A percentile compares a stretch with the other conserved stretches of the same genome.
Evolutionary conservation across 345 rosid genomes (phyloP).

Genomic region (Eucalyptus pumila): DNA sequence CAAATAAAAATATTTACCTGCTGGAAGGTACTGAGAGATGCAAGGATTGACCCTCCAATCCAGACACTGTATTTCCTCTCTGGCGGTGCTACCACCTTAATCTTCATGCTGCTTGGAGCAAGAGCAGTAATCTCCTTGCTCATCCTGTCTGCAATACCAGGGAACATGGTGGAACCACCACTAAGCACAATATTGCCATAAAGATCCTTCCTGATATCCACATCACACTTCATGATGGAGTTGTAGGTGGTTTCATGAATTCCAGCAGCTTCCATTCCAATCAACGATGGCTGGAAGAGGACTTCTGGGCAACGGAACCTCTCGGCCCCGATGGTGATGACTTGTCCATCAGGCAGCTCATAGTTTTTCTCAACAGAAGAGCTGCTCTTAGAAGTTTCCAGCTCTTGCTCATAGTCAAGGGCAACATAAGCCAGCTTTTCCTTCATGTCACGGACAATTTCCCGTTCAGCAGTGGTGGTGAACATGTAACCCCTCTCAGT

Average conservation of each 20-base stretch:
- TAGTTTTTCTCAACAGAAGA: slow-evolving; percentile 47
- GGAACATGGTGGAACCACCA: slow-evolving; percentile 54
- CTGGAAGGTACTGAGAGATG: slow-evolving; percentile 3
- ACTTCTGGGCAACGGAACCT: slow-evolving; percentile 61
- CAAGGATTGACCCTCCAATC: slow-evolving; percentile 34
- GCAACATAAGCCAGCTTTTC: slow-evolving; percentile 53
- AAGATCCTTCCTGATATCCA: slow-evolving; percentile 51
- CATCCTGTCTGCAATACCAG: slow-evolving; percentile 45
- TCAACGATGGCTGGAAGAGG: slow-evolving; percentile 51
- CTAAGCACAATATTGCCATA: slow-evolving; percentile 48
- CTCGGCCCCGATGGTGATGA: slow-evolving; percentile 57
- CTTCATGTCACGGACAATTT: slow-evolving; percentile 83
- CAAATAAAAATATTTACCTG: background rate
- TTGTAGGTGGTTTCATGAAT: slow-evolving; percentile 55
- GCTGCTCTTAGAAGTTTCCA: slow-evolving; percentile 45
- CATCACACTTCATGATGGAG: slow-evolving; percentile 56
- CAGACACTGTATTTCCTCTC: slow-evolving; percentile 58
- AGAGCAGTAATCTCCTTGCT: slow-evolving; percentile 51
- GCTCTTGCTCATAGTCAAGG: slow-evolving; percentile 42
- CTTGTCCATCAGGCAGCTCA: slow-evolving; percentile 47
- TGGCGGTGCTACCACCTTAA: slow-evolving; percentile 43
- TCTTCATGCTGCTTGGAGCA: slow-evolving; percentile 54
- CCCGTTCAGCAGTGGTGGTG: slow-evolving; percentile 65
- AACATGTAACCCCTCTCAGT: slow-evolving; percentile 52
- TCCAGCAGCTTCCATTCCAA: slow-evolving; percentile 60